Evolutionary conservation across 768 basidiomycete species (phyloP), one percentile per base, ranked within the genome.

Genomic region (Punctularia strigosozonata): DNA sequence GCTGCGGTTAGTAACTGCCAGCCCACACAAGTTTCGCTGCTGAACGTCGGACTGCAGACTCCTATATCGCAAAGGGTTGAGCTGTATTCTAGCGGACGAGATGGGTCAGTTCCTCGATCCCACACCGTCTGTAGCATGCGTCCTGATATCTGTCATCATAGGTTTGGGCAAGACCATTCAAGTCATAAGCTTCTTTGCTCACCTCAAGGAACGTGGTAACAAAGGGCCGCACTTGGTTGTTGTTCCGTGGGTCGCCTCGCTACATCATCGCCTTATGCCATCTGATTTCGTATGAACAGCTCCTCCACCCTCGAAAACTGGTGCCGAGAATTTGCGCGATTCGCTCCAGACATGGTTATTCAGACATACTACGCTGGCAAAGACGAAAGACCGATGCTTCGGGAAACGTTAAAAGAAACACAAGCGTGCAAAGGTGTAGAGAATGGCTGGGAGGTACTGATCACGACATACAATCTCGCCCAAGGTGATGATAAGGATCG

Each of bases 131-230:
- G 37, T 40, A 12, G 47, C 22, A 50, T 43, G 22, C 18, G 40
- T 14, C 24, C 24, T 42, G 15, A 38, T 39, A 20, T n/a, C 34
- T 36, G 30, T 22, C 22, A 21, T 34, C 13, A 4, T 39, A 95
- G 94, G 94, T 52, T 78, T 99, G 46, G 95, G 95, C 20, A 99
- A 99, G 68, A 99, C 95, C 2, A 85, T 94, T 26, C 95, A 99
- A 62, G 95, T 99, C 39, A 99, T 99, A 56, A 85, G 91, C 39
- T 95, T 99, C 65, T 75, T 98, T 44, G 86, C 92, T 3, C 71
- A 85, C 50, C 68, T 98, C 37, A 87, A 85, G 54, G 85, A 89
- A 50, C 70, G 65, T 36, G 84, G 82, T 14, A 71, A 68, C 38
- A 69, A 66, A 39, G 94, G 91, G 0, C 91, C 92, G 12, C 90